Percentiles rank a stretch among this genome's conserved stretches.
Conservation (phyloP, 2,329 filamentous ascomycete species). For the Diplodia scrobiculata region DNA sequence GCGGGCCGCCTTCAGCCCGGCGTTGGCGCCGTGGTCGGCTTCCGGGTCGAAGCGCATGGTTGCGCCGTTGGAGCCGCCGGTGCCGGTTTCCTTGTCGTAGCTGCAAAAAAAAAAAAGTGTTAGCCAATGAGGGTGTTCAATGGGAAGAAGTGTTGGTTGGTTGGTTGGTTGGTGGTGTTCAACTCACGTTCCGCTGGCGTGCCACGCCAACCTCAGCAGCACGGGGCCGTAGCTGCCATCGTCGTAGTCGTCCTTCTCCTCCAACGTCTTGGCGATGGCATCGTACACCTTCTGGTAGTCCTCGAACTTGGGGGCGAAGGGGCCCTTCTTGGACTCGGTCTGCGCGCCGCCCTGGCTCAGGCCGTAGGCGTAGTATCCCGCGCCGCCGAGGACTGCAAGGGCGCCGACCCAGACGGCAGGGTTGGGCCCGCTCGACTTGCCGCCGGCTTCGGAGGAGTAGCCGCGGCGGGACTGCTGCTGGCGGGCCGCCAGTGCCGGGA, state of each 20-base stretch:
- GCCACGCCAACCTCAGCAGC: slow-evolving; percentile 88
- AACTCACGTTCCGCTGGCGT: slow-evolving; percentile 76
- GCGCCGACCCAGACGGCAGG: slow-evolving; percentile 62
- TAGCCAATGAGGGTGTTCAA: slow-evolving; percentile 31
- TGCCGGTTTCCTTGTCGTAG: slow-evolving; percentile 82
- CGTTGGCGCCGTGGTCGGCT: slow-evolving; percentile 87
- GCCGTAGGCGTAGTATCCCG: slow-evolving; percentile 67
- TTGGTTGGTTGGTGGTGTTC: neutral
- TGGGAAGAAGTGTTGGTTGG: neutral
- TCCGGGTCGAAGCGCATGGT: slow-evolving; percentile 96
- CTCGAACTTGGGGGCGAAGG: slow-evolving; percentile 73
- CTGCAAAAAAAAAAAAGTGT: slow-evolving; percentile 31
- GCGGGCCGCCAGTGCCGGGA: slow-evolving; percentile 53
- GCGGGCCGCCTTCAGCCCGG: slow-evolving; percentile 80
- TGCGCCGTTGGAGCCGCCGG: slow-evolving; percentile 91
- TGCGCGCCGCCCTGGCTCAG: slow-evolving; percentile 52
- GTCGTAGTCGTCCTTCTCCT: slow-evolving; percentile 93
- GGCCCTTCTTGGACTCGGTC: slow-evolving; percentile 35
- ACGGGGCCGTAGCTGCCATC: slow-evolving; percentile 96
- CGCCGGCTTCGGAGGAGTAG: slow-evolving; percentile 60
- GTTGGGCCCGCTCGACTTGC: slow-evolving; percentile 44
- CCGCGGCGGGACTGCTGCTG: slow-evolving; percentile 72
- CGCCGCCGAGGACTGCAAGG: slow-evolving; percentile 62
- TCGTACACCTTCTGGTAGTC: slow-evolving; percentile 98
- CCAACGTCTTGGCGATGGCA: slow-evolving; percentile 73